Percentiles rank a stretch among this genome's conserved stretches.
phyloP scores from a whole-genome alignment of 2,329 filamentous ascomycete species.

The Neonectria magnoliae region DNA sequence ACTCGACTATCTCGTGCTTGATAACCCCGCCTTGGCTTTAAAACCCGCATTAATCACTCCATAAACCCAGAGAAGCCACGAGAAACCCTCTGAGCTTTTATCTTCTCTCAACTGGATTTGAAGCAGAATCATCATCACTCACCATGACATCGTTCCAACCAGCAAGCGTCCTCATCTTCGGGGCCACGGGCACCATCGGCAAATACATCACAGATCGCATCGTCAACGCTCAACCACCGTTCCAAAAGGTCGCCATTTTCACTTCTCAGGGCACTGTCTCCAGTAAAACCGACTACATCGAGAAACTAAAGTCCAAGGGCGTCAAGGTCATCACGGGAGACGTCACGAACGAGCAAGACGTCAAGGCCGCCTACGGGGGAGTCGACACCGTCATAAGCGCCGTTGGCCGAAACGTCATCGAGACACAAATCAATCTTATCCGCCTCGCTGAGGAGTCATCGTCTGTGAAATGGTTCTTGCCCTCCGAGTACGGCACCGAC shows the following conservation, averaged over 20 bases:
- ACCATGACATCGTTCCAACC: conserved; percentile 35
- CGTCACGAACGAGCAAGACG: conserved; percentile 52
- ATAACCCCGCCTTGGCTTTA: no score
- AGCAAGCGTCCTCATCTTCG: conserved; percentile 43
- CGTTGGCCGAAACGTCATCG: conserved; percentile 71
- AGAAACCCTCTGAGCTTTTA: no score
- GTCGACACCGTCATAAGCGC: conserved; percentile 74
- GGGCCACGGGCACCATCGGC: conserved; percentile 55
- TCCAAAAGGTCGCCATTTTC: conserved; percentile 50
- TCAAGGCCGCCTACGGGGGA: conserved; percentile 67
- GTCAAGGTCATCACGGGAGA: conserved; percentile 43
- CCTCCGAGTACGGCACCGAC: conserved; percentile 74
- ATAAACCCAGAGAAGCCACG: no score
- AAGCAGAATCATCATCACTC: no score
- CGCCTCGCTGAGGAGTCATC: conserved; percentile 63
- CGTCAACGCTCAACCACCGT: conserved; percentile 47
- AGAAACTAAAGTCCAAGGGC: conserved; percentile 34
- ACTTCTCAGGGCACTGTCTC: conserved; percentile 30
- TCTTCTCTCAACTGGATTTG: no score
- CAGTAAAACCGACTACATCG: conserved; percentile 34
- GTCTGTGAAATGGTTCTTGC: conserved; percentile 71
- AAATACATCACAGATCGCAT: conserved; percentile 53
- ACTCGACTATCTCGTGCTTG: no score
- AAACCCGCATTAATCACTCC: no score
- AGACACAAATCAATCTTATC: conserved; percentile 70